These are phyloP conservation scores for Ganoderma lingzhi DNA, from an alignment of 1,284 basidiomycete genomes.

Conservation along the genomic window DNA sequence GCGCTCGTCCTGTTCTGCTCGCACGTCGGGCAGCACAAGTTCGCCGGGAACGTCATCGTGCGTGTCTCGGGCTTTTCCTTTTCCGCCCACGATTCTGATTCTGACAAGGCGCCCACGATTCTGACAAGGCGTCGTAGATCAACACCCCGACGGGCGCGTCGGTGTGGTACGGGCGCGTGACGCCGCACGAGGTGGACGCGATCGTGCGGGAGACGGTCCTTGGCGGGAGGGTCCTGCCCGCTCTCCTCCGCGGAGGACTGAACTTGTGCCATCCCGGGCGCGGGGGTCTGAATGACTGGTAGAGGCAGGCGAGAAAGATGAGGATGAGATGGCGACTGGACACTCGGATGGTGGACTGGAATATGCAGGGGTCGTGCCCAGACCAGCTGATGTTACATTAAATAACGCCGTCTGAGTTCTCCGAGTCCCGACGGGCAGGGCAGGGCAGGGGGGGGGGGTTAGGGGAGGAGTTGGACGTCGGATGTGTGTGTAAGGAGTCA, in stretches of 20 bases:
- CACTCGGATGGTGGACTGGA: background rate
- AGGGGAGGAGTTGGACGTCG: background rate
- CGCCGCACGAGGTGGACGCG: slow-evolving; percentile 85
- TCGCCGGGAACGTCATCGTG: slow-evolving; percentile 93
- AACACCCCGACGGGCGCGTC: slow-evolving; percentile 85
- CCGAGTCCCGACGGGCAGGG: background rate
- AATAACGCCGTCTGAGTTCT: background rate
- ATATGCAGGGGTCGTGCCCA: background rate
- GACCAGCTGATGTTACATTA: background rate
- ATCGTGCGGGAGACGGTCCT: slow-evolving; percentile 90
- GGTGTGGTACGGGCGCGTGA: slow-evolving; percentile 94
- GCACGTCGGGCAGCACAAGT: slow-evolving; percentile 92
- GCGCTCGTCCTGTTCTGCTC: slow-evolving; percentile 87
- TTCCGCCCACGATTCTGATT: background rate
- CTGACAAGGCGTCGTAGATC: slow-evolving; percentile 58
- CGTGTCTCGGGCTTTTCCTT: slow-evolving; percentile 40
- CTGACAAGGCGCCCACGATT: background rate
- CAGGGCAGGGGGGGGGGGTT: background rate
- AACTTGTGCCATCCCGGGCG: slow-evolving; percentile 75
- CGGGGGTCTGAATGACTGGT: slow-evolving; percentile 79
- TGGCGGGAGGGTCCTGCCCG: slow-evolving; percentile 82
- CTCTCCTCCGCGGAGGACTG: slow-evolving; percentile 84
- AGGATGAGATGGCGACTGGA: background rate
- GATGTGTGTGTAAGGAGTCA: background rate
- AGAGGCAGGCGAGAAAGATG: slow-evolving; percentile 25